A percentile compares a stretch with the other conserved stretches of the same genome.
Evolutionary conservation across 495 filamentous ascomycete species (phyloP).

Genomic region (Aspergillus olivimuriae): DNA sequence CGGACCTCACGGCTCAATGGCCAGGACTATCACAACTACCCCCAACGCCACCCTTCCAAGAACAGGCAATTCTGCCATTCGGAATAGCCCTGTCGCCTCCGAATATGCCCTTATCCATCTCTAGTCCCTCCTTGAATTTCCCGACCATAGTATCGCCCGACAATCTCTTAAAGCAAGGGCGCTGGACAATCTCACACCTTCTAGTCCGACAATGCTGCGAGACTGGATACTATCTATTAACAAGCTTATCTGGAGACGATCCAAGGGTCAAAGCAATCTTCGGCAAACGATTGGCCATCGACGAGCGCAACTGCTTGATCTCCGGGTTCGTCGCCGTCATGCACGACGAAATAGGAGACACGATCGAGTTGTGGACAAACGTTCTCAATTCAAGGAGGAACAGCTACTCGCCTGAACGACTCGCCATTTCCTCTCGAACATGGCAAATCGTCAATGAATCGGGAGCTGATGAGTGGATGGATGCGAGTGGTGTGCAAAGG

Average conservation of each 20-base stretch:
- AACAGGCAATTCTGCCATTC: conserved; percentile 18
- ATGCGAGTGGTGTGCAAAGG: conserved; percentile 26
- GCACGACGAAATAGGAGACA: conserved; percentile 16
- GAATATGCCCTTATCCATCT: conserved; percentile 8
- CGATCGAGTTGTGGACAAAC: conserved; percentile 15
- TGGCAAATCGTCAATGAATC: conserved; percentile 21
- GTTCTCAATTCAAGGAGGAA: conserved; percentile 15
- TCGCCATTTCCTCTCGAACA: conserved; percentile 11
- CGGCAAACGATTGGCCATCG: conserved; percentile 11
- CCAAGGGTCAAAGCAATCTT: conserved; percentile 17
- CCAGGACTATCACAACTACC: conserved; percentile 12
- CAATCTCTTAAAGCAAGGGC: conserved; percentile 10
- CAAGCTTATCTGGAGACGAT: conserved; percentile 10
- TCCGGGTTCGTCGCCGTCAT: conserved; percentile 16
- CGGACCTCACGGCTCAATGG: conserved; percentile 8
- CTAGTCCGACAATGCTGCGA: conserved; percentile 25
- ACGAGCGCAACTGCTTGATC: conserved; percentile 19
- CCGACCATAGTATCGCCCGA: conserved; percentile 7
- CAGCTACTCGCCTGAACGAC: conserved; percentile 9
- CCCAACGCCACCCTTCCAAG: conserved; percentile 18
- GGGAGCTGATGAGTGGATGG: conserved; percentile 18
- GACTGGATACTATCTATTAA: conserved; percentile 20
- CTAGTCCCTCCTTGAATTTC: conserved; percentile 8
- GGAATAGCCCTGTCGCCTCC: conserved; percentile 15
- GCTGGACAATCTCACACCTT: conserved; percentile 21